Base-by-base conservation (phyloP, 1,284 basidiomycete genomes). In the Trichosporon sp. region DNA sequence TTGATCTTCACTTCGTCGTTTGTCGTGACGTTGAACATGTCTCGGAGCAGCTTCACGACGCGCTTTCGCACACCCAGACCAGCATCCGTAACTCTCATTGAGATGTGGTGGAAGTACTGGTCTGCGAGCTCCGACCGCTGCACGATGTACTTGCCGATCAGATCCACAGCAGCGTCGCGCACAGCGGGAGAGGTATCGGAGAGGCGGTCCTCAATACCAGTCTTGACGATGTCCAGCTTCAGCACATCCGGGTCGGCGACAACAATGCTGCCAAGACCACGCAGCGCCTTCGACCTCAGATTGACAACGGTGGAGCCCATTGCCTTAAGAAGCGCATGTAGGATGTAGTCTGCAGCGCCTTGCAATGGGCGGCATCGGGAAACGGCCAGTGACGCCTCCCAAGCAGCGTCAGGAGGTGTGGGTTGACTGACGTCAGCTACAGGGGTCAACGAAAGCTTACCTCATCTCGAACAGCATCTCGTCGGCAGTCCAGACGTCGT, bases 141-240 rank as follows among this genome's bases (percentile, higher is more conserved):
- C 27, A 95, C 86, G 80, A 98, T 88, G 74, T 97, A 96, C 80
- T 92, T 95, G 29, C 95, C 94, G 64, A 99, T 90, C 57, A 99
- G 83, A 67, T 96, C 94, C 8, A 99, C 90, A 5, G 95, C 93
- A 5, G 92, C 91, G 78, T 99, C 96, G 34, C 95, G 89, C 19
- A 99, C 96, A 27, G 90, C 89, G 0, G 95, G 88, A 0, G 95
- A 97, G 63, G 86, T 88, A 73, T 99, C 95, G 3, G 90, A 82
- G 19, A 99, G 84, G 73, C 95, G 90, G 23, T 86, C 87, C 78
- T 96, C 92, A 68, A 99, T 92, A 0, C 90, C 88, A 46, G 85
- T 83, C 23, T 89, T 87, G 37, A 94, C 91, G 70, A 86, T 61
- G 70, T 92, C 91, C 54, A 86, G 82, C 6, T 86, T 84, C 21